Evolutionary conservation across 805 yeast species (phyloP), one percentile per base, ranked within the genome.

Genomic region (Wickerhamomyces pijperi): DNA sequence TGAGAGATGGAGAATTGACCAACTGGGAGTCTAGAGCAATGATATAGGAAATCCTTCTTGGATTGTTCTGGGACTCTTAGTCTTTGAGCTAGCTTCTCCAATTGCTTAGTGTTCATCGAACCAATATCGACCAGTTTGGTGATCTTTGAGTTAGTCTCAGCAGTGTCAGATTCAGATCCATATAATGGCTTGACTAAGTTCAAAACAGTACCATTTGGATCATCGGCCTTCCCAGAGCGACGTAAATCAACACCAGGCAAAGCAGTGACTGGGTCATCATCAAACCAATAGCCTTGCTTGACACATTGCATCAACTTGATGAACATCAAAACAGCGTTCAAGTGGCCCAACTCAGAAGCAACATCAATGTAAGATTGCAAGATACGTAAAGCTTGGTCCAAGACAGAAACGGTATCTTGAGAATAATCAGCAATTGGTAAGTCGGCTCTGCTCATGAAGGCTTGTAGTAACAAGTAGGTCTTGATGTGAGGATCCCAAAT

Each of bases 351-450:
- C 49, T 90, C 97, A 2, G 95, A 76, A 1, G 92, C 78, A 17
- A 84, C 85, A 60, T 92, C 99, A 42, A 90, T 79, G 48, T 74
- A 81, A 0, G 97, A 97, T 55, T 92, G 98, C 39, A 88, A 61
- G 45, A 92, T 81, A 72, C 98, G 94, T 53, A 92, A 65, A 7
- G 94, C 77, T 62, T 92, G 98, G 54, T 94, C 99, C 41, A 92
- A 64, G 9, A 92, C 95, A 0, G 97, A 79, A 13, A 87, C 76
- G 0, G 95, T 87, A 59, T 92, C 98, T 55, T 90, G 97, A 9
- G 82, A 68, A 55, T 92, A 92, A 65, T 92, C 99, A 0, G 95
- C 94, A 52, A 92, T 84, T 2, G 97, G 98, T 36, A 92, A 64
- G 42, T 84, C 92, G 5, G 83, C 74, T 43, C 79, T 76, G 0